Conservation (phyloP, 306 rosid genomes). For the Pyrus bretschneideri region DNA sequence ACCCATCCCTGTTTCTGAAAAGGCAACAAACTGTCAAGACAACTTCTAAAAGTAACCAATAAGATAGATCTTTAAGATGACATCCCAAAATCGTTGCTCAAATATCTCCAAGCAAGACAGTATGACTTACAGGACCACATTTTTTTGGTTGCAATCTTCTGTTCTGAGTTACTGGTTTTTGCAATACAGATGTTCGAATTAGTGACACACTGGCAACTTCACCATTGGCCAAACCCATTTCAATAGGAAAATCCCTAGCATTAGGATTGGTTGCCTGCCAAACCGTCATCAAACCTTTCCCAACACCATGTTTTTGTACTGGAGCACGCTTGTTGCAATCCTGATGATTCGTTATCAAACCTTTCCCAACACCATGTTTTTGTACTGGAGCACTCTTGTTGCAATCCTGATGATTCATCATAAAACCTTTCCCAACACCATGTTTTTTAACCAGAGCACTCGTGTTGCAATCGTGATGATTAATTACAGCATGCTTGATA, state of each 20-base stretch:
- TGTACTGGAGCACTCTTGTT: not conserved
- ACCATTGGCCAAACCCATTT: constrained; percentile 33
- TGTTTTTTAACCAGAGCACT: constrained; percentile 44
- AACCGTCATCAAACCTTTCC: constrained; percentile 90
- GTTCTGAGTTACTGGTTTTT: constrained; percentile 18
- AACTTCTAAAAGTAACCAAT: constrained; percentile 7
- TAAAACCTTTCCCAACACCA: constrained; percentile 50
- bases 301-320: no score
- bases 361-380: not conserved
- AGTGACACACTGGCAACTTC: constrained; percentile 18
- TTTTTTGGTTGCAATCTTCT: constrained; percentile 37
- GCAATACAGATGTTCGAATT: constrained; percentile 28
- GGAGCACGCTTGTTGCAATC: no score
- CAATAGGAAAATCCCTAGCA: constrained; percentile 47
- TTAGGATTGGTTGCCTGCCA: constrained; percentile 86
- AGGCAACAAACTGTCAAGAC: constrained; percentile 21
- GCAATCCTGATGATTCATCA: not conserved
- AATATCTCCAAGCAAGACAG: constrained; percentile 6
- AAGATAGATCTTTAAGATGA: constrained; percentile 14
- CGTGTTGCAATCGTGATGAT: constrained; percentile 8
- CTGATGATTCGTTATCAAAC: no score
- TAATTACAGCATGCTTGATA: constrained; percentile 35
- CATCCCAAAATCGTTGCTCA: not conserved
- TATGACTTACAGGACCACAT: constrained; percentile 38
- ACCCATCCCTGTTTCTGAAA: constrained; percentile 50